A percentile compares a stretch with the other conserved stretches of the same genome.
Conservation (phyloP, 768 basidiomycete genomes). For the Podaxis sp. region DNA sequence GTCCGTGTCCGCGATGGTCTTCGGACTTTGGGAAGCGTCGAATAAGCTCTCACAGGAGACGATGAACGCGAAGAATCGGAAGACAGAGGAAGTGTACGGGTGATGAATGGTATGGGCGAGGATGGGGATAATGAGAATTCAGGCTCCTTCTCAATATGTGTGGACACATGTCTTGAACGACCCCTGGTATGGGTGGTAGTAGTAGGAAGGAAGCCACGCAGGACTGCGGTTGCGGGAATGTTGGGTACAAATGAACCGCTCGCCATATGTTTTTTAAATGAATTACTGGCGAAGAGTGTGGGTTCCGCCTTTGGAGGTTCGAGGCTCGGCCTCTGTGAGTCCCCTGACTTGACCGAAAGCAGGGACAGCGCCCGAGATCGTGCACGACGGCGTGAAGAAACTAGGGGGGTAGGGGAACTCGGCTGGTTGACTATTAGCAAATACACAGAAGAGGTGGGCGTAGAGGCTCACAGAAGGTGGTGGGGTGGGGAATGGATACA, state of each 20-base stretch:
- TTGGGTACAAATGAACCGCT: conserved; percentile 30
- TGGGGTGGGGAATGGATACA: neutral
- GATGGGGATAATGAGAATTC: conserved; percentile 17
- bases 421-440: neutral
- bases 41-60: conserved; percentile 17
- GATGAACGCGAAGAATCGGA: conserved; percentile 15
- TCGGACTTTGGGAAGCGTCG: conserved; percentile 23
- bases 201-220: conserved; percentile 8
- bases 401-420: neutral
- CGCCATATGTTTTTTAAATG: conserved; percentile 23
- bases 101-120: conserved; percentile 22
- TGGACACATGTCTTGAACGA: conserved; percentile 21
- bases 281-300: conserved; percentile 21
- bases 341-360: conserved; percentile 26
- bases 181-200: neutral
- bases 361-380: conserved; percentile 28
- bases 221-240: conserved; percentile 3
- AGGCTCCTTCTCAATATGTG: conserved; percentile 18
- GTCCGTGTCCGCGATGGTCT: conserved; percentile 11
- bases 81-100: conserved; percentile 20
- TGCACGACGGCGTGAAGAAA: neutral
- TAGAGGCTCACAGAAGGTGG: neutral
- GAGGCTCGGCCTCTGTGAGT: conserved; percentile 21
- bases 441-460: neutral
- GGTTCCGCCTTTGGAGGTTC: conserved; percentile 27